These are phyloP conservation scores for Cruciata laevipes DNA, from an alignment of 257 asterid genomes.

Conservation along the genomic window DNA sequence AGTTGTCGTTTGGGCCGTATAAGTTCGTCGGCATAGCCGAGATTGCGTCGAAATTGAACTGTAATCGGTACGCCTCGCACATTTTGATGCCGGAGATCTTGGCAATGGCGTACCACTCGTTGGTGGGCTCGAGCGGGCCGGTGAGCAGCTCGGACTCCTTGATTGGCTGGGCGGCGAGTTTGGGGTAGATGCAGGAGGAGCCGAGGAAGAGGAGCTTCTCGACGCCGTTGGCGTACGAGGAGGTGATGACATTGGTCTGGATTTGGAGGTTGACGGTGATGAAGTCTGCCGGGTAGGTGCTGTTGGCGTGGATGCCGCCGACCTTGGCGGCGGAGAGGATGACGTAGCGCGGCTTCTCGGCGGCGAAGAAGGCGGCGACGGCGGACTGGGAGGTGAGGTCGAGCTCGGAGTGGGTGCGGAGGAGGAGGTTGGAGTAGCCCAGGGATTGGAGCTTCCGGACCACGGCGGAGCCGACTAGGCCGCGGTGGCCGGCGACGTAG, in stretches of 20 bases:
- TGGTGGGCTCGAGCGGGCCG: constrained; percentile 77
- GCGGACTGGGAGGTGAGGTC: constrained; percentile 80
- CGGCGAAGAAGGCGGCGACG: constrained; percentile 70
- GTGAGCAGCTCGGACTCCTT: constrained; percentile 77
- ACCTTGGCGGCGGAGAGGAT: constrained; percentile 94
- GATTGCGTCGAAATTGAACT: constrained; percentile 65
- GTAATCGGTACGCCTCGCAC: constrained; percentile 81
- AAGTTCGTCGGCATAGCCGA: constrained; percentile 88
- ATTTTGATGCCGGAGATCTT: constrained; percentile 84
- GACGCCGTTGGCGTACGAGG: constrained; percentile 50
- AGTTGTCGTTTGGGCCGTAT: constrained; percentile 75
- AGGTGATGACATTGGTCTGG: constrained; percentile 80
- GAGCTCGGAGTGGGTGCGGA: constrained; percentile 77
- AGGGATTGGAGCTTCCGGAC: constrained; percentile 51
- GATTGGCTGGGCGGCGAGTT: constrained; percentile 92
- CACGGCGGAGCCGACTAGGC: constrained; percentile 84
- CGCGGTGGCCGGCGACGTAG: constrained; percentile 93
- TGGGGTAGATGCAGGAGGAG: constrained; percentile 94
- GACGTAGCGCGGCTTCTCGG: constrained; percentile 56
- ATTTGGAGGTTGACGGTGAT: constrained; percentile 87
- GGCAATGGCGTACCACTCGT: constrained; percentile 88
- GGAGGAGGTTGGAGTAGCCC: constrained; percentile 66
- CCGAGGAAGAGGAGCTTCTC: constrained; percentile 71
- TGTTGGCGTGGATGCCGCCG: constrained; percentile 92
- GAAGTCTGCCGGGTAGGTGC: constrained; percentile 87